phyloP scores from a whole-genome alignment of 495 filamentous ascomycete genomes.

The Peziza echinospora region DNA sequence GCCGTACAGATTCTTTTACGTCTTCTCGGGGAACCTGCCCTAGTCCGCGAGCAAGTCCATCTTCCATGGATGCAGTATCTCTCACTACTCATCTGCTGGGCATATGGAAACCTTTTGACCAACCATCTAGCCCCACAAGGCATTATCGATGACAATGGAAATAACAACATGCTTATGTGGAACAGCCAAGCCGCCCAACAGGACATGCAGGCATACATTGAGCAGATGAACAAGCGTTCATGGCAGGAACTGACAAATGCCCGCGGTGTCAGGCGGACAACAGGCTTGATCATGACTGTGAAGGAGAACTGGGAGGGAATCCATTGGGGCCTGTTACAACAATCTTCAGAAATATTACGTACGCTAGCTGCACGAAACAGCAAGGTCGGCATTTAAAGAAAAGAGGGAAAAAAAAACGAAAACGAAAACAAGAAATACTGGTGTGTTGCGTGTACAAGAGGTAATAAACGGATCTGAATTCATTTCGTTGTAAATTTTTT shows the following conservation, averaged over 20 bases:
- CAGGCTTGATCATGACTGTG: constrained; percentile 11
- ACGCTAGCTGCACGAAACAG: background rate
- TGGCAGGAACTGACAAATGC: constrained; percentile 15
- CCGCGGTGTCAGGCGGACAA: constrained; percentile 10
- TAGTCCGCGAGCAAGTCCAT: constrained; percentile 13
- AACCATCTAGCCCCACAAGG: constrained; percentile 6
- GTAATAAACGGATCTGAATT: no score
- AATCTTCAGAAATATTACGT: background rate
- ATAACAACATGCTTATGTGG: constrained; percentile 13
- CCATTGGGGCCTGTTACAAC: background rate
- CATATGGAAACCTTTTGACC: constrained; percentile 15
- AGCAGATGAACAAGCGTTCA: constrained; percentile 16
- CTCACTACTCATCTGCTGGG: constrained; percentile 17
- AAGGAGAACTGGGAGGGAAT: constrained; percentile 11
- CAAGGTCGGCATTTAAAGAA: no score
- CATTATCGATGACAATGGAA: constrained; percentile 5
- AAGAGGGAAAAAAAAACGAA: no score
- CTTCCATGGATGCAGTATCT: constrained; percentile 16
- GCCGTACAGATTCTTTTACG: constrained; percentile 16
- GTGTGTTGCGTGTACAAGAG: no score
- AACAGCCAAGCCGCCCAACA: constrained; percentile 8
- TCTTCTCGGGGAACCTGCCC: constrained; percentile 9
- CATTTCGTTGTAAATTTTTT: no score
- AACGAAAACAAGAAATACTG: no score
- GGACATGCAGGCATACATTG: constrained; percentile 14